phyloP scores from a whole-genome alignment of 164 flowering plant genomes.

The Berberis vulgaris region DNA sequence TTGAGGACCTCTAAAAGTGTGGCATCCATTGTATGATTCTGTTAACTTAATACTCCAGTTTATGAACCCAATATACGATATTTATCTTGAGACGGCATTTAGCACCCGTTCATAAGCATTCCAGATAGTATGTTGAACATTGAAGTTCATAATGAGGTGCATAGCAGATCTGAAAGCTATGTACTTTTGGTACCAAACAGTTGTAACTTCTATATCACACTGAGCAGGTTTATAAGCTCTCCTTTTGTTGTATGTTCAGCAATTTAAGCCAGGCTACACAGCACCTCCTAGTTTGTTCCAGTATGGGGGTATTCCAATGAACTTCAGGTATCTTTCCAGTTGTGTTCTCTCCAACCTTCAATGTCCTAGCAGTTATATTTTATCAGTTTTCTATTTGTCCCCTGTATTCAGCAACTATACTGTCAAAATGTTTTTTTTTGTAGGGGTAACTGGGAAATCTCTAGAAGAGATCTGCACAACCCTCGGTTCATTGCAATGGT shows the following conservation, averaged over 20 bases:
- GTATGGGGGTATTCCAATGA: conserved; percentile 51
- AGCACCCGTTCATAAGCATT: no score
- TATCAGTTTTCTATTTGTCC: no score
- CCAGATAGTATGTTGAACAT: no score
- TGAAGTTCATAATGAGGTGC: no score
- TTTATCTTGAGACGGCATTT: no score
- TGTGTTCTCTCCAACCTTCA: background rate
- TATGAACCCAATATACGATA: no score
- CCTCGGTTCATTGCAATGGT: conserved; percentile 38
- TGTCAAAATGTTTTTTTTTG: conserved; percentile 4
- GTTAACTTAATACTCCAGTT: no score
- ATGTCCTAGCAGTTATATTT: no score
- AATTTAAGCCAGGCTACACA: conserved; percentile 59
- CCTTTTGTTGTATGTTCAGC: conserved; percentile 26
- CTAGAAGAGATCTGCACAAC: conserved; percentile 38
- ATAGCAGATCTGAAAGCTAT: no score
- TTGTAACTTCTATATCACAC: background rate
- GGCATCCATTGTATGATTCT: no score
- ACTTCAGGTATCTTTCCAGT: conserved; percentile 48
- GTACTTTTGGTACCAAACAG: no score
- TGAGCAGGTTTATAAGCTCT: background rate
- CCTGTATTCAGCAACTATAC: background rate
- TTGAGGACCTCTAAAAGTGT: no score
- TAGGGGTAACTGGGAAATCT: conserved; percentile 67
- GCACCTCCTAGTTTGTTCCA: conserved; percentile 55